Evolutionary conservation across 345 rosid species (phyloP).

Genomic region (Erucastrum elatum): DNA sequence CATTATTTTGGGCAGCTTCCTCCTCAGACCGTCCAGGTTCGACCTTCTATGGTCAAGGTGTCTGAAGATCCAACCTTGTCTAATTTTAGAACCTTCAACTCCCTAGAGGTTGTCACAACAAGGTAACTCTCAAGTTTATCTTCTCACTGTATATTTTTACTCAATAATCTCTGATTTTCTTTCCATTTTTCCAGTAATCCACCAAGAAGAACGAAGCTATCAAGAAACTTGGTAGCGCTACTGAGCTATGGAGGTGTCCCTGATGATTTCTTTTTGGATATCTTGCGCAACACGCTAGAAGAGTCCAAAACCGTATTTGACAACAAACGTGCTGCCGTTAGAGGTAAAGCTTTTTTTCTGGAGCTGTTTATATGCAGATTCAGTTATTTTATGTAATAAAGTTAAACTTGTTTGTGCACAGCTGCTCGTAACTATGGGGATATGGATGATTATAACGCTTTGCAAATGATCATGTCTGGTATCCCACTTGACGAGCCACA

Average conservation of each 20-base stretch:
- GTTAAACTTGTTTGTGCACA: slow-evolving; percentile 26
- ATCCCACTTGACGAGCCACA: slow-evolving; percentile 70
- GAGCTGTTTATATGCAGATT: neutral
- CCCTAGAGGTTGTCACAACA: neutral
- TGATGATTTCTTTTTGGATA: slow-evolving; percentile 50
- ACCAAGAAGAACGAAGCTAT: neutral
- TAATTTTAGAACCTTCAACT: neutral
- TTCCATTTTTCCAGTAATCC: neutral
- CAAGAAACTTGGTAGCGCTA: neutral
- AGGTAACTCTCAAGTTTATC: neutral
- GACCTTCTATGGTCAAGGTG: neutral
- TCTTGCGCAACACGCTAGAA: slow-evolving; percentile 51
- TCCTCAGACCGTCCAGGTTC: neutral
- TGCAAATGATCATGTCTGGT: slow-evolving; percentile 62
- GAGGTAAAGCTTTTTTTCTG: slow-evolving; percentile 43
- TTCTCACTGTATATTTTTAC: neutral
- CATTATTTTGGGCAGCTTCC: slow-evolving; percentile 18
- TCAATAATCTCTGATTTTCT: neutral
- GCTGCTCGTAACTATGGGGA: slow-evolving; percentile 53
- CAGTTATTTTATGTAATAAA: neutral
- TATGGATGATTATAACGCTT: slow-evolving; percentile 49
- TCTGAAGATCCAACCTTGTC: neutral
- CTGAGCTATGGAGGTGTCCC: slow-evolving; percentile 75
- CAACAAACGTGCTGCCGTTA: slow-evolving; percentile 51
- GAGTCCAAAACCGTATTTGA: slow-evolving; percentile 46